Percentiles rank a stretch among this genome's conserved stretches.
Evolutionary conservation across 2,329 filamentous ascomycete species (phyloP).

Genomic region (Aureobasidium sp.): DNA sequence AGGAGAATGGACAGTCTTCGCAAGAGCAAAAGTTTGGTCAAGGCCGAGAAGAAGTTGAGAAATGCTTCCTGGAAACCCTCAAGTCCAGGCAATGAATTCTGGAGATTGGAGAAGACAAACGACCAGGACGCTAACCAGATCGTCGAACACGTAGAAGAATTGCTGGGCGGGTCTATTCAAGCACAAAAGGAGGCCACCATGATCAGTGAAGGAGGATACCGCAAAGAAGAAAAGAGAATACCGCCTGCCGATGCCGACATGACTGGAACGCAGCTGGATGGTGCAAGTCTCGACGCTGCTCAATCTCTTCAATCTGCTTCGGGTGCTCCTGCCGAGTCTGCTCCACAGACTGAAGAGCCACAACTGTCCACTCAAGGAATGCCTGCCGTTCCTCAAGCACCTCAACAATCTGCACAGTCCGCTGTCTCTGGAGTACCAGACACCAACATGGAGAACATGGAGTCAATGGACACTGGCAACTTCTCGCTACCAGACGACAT

Average conservation of each 20-base stretch:
- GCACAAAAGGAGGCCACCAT: conserved; percentile 25
- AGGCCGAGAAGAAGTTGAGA: conserved; percentile 70
- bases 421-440: neutral
- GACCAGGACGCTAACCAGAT: conserved; percentile 63
- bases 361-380: conserved; percentile 1
- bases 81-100: conserved; percentile 53
- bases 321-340: neutral
- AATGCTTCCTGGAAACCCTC: conserved; percentile 51
- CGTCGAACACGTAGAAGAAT: conserved; percentile 64
- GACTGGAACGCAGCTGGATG: conserved; percentile 27
- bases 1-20: conserved; percentile 68
- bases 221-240: conserved; percentile 22
- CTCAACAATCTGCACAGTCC: conserved; percentile 10
- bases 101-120: conserved; percentile 52
- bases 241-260: conserved; percentile 1
- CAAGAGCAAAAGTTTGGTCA: conserved; percentile 60
- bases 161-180: conserved; percentile 59
- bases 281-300: conserved; percentile 46
- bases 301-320: conserved; percentile 52
- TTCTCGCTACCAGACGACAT: conserved; percentile 18
- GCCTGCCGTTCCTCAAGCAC: neutral
- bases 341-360: neutral
- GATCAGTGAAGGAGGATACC: conserved; percentile 31
- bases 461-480: conserved; percentile 18
- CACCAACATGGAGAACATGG: conserved; percentile 17